phyloP scores from a whole-genome alignment of 2,329 filamentous ascomycete species.

The Cladosporium sp. region DNA sequence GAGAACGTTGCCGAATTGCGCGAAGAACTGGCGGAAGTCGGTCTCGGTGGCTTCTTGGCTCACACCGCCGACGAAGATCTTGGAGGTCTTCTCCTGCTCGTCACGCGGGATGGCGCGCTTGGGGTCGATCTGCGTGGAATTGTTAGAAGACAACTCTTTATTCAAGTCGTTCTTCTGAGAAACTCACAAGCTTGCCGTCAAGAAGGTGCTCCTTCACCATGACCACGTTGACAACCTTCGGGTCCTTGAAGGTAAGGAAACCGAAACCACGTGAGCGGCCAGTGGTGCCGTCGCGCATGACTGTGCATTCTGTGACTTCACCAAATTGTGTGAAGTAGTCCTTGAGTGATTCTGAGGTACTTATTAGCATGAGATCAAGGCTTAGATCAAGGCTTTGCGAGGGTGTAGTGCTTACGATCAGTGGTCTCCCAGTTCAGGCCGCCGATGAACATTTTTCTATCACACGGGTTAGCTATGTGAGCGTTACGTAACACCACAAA shows the following conservation, averaged over 20 bases:
- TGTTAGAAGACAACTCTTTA: slow-evolving; percentile 28
- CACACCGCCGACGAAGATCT: slow-evolving; percentile 97
- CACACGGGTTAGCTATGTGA: slow-evolving; percentile 1
- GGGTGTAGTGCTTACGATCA: slow-evolving; percentile 70
- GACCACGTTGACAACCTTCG: slow-evolving; percentile 96
- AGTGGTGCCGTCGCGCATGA: slow-evolving; percentile 96
- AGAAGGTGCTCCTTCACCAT: slow-evolving; percentile 99
- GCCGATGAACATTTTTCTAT: slow-evolving; percentile 99
- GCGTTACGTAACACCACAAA: neutral
- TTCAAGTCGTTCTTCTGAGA: neutral
- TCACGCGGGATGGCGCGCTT: slow-evolving; percentile 96
- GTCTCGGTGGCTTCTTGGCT: slow-evolving; percentile 96
- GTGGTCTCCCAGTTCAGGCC: slow-evolving; percentile 99
- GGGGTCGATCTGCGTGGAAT: slow-evolving; percentile 75
- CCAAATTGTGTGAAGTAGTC: slow-evolving; percentile 98
- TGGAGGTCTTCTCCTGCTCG: slow-evolving; percentile 96
- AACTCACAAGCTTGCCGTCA: slow-evolving; percentile 93
- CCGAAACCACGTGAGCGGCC: slow-evolving; percentile 94
- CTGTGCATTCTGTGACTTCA: slow-evolving; percentile 95
- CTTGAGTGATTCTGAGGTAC: slow-evolving; percentile 52
- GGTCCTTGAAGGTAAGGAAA: slow-evolving; percentile 96
- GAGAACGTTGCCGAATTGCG: slow-evolving; percentile 91
- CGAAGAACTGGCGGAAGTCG: slow-evolving; percentile 96
- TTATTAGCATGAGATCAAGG: neutral
- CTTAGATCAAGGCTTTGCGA: too few relatives aligned